Evolutionary conservation across 2,329 filamentous ascomycete species (phyloP).

Genomic region (Colletotrichum tamarilloi): DNA sequence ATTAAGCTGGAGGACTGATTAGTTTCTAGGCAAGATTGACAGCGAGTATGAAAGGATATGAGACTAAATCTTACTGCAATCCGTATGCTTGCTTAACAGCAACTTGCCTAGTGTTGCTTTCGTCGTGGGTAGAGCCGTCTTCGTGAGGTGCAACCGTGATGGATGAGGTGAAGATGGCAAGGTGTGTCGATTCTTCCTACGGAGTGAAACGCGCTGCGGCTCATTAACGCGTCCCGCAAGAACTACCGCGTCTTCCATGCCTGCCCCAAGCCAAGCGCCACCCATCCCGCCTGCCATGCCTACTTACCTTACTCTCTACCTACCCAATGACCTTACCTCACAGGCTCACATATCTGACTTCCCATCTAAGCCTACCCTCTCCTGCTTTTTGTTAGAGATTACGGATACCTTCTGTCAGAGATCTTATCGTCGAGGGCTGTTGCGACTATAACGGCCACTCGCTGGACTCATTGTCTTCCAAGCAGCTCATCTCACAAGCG

Average conservation of each 20-base stretch:
- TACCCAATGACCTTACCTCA: neutral
- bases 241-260: constrained; percentile 24
- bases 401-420: neutral
- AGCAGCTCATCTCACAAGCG: neutral
- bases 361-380: constrained; percentile 32
- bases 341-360: neutral
- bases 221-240: constrained; percentile 31
- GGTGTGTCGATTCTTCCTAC: constrained; percentile 3
- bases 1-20: neutral
- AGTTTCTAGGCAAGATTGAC: neutral
- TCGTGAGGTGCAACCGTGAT: neutral
- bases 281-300: neutral
- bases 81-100: no score
- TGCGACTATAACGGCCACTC: neutral
- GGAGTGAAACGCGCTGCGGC: constrained; percentile 33
- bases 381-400: constrained; percentile 43
- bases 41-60: neutral
- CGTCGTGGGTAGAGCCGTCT: neutral
- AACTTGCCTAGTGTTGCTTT: neutral
- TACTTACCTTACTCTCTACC: neutral
- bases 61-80: neutral
- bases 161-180: constrained; percentile 27
- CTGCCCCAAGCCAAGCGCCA: constrained; percentile 8
- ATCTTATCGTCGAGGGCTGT: neutral
- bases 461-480: constrained; percentile 23